phyloP scores from a whole-genome alignment of 495 filamentous ascomycete genomes.

The Acidomyces sp. region DNA sequence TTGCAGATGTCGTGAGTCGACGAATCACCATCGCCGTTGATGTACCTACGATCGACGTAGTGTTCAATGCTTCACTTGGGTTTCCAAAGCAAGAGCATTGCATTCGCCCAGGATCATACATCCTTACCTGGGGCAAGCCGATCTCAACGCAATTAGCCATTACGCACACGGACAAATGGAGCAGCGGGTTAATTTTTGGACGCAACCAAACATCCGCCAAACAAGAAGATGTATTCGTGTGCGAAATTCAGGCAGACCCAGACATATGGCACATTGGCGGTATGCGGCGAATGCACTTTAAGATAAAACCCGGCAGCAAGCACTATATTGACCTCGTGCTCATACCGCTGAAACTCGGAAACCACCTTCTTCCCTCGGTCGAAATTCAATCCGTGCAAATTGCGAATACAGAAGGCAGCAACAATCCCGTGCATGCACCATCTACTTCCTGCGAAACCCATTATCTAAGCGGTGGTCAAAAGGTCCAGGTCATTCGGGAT shows the following conservation, averaged over 20 bases:
- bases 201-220: constrained; percentile 29
- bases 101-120: constrained; percentile 21
- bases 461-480: constrained; percentile 61
- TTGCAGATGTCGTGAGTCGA: constrained; percentile 11
- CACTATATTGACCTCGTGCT: constrained; percentile 50
- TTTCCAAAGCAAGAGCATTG: not conserved
- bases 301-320: constrained; percentile 39
- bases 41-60: constrained; percentile 70
- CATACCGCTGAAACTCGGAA: constrained; percentile 65
- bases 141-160: constrained; percentile 59
- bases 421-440: constrained; percentile 13
- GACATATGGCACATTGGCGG: constrained; percentile 82
- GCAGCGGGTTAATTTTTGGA: constrained; percentile 28
- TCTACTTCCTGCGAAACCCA: constrained; percentile 70
- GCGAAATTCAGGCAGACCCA: constrained; percentile 61
- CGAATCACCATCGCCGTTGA: constrained; percentile 63
- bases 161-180: constrained; percentile 69
- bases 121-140: constrained; percentile 52
- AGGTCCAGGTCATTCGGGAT: constrained; percentile 63
- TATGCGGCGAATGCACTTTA: constrained; percentile 62
- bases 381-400: constrained; percentile 47
- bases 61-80: constrained; percentile 65
- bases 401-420: constrained; percentile 13
- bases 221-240: constrained; percentile 54
- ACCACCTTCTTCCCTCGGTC: constrained; percentile 59